Percentiles rank a stretch among this genome's conserved stretches.
Evolutionary conservation across 768 basidiomycete species (phyloP).

Genomic region (Cantharellus anzutake): DNA sequence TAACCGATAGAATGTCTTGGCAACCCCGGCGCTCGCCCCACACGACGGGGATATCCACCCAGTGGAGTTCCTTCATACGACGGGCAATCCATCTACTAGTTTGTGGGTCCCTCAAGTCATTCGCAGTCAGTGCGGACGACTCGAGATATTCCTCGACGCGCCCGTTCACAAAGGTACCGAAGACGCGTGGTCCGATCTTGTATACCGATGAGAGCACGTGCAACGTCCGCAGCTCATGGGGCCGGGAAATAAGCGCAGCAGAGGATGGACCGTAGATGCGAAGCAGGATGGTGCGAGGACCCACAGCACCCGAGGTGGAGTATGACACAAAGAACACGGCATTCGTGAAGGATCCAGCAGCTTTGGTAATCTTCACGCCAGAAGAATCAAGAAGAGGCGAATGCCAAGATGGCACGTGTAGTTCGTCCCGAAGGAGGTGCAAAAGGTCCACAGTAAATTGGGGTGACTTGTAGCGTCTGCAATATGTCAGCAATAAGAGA

Average conservation of each 20-base stretch:
- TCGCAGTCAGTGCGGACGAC: conserved; percentile 56
- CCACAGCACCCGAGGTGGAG: conserved; percentile 21
- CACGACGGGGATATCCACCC: conserved; percentile 62
- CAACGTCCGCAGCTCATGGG: conserved; percentile 69
- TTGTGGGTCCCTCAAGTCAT: conserved; percentile 56
- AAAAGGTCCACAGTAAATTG: conserved; percentile 37
- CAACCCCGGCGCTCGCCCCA: conserved; percentile 30
- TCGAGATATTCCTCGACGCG: conserved; percentile 92
- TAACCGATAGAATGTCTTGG: conserved; percentile 25
- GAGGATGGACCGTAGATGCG: conserved; percentile 88
- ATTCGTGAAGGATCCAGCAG: conserved; percentile 87
- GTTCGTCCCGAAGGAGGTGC: conserved; percentile 29
- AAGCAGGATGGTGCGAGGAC: conserved; percentile 48
- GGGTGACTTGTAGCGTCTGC: conserved; percentile 44
- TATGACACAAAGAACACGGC: conserved; percentile 91
- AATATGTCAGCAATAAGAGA: conserved; percentile 1
- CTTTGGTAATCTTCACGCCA: conserved; percentile 45
- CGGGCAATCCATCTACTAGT: conserved; percentile 79
- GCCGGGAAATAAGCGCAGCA: conserved; percentile 68
- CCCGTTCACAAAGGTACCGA: conserved; percentile 91
- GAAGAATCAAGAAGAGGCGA: conserved; percentile 11
- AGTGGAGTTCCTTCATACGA: conserved; percentile 90
- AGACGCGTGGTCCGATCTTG: conserved; percentile 75
- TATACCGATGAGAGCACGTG: conserved; percentile 79
- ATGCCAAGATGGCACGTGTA: conserved; percentile 42